Evolutionary conservation across 371 early-diverging fungal genomes (phyloP).

Genomic region (Cokeromyces recurvatus): DNA sequence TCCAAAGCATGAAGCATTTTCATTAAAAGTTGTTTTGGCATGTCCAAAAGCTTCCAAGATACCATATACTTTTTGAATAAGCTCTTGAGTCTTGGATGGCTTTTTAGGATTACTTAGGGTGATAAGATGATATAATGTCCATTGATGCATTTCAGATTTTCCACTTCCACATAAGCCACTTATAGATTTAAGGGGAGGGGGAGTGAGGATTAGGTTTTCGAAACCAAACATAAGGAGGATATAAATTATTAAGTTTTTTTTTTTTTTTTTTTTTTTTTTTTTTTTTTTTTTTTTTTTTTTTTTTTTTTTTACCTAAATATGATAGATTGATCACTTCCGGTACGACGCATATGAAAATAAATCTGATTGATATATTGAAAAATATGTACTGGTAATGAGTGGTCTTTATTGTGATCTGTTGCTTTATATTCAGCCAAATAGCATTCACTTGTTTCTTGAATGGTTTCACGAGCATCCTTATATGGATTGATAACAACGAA

Average conservation of each 20-base stretch:
- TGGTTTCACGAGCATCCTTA: slow-evolving; percentile 43
- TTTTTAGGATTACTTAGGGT: slow-evolving; percentile 70
- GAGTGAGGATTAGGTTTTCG: not conserved
- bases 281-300: no score
- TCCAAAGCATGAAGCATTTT: slow-evolving; percentile 87
- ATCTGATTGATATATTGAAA: slow-evolving; percentile 40
- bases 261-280: no score
- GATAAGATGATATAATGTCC: slow-evolving; percentile 60
- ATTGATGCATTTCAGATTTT: slow-evolving; percentile 68
- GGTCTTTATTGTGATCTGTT: slow-evolving; percentile 17
- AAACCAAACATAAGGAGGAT: not conserved
- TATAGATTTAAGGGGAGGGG: slow-evolving; percentile 14
- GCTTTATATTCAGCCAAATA: slow-evolving; percentile 40
- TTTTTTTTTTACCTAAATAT: slow-evolving; percentile 38
- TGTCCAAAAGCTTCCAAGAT: slow-evolving; percentile 81
- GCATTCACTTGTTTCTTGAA: slow-evolving; percentile 41
- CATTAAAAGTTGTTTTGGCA: slow-evolving; percentile 64
- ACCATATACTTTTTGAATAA: slow-evolving; percentile 34
- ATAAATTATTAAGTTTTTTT: no score
- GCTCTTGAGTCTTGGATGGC: slow-evolving; percentile 66
- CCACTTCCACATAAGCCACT: slow-evolving; percentile 85
- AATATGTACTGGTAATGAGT: slow-evolving; percentile 26
- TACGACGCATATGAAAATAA: slow-evolving; percentile 42
- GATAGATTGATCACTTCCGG: slow-evolving; percentile 38
- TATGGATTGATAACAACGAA: slow-evolving; percentile 44